A percentile compares a stretch with the other conserved stretches of the same genome.
These are phyloP conservation scores for Cadophora sp. DNA, from an alignment of 2,329 filamentous ascomycete genomes.

Conservation along the genomic window DNA sequence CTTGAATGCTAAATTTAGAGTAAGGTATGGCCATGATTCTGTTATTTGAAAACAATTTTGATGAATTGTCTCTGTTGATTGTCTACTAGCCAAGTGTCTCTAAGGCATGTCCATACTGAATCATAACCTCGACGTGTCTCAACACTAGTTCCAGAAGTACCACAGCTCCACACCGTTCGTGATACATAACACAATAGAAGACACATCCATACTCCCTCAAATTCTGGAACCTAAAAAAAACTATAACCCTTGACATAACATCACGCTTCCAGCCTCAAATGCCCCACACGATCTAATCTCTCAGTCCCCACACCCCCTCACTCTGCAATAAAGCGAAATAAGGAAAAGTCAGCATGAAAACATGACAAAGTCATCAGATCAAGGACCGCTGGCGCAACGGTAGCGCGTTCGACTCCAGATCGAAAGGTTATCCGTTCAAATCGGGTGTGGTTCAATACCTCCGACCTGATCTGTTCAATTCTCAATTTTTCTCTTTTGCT, in stretches of 20 bases:
- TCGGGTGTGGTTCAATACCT: slow-evolving; percentile 23
- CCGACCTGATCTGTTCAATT: neutral
- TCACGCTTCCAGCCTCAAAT: neutral
- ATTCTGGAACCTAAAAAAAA: neutral
- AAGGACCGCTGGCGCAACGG: slow-evolving; percentile 23
- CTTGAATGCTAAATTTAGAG: too few species aligned
- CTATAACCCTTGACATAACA: neutral
- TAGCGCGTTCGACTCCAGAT: slow-evolving; percentile 20
- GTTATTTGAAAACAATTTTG: too few species aligned
- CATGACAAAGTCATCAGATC: neutral
- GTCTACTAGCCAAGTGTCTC: too few species aligned
- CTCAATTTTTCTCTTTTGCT: neutral
- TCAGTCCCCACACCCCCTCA: neutral
- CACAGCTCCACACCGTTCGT: too few species aligned
- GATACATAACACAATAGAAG: neutral
- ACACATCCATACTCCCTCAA: neutral
- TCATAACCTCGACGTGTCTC: too few species aligned
- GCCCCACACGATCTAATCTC: neutral
- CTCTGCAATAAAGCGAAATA: neutral
- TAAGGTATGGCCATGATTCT: too few species aligned
- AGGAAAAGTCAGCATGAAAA: neutral
- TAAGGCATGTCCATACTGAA: too few species aligned
- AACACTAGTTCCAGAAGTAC: too few species aligned
- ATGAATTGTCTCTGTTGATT: too few species aligned
- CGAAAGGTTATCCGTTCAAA: slow-evolving; percentile 23